Evolutionary conservation across 2,329 filamentous ascomycete species (phyloP), one percentile per base, ranked within the genome.

Genomic region (Paramyrothecium sp.): DNA sequence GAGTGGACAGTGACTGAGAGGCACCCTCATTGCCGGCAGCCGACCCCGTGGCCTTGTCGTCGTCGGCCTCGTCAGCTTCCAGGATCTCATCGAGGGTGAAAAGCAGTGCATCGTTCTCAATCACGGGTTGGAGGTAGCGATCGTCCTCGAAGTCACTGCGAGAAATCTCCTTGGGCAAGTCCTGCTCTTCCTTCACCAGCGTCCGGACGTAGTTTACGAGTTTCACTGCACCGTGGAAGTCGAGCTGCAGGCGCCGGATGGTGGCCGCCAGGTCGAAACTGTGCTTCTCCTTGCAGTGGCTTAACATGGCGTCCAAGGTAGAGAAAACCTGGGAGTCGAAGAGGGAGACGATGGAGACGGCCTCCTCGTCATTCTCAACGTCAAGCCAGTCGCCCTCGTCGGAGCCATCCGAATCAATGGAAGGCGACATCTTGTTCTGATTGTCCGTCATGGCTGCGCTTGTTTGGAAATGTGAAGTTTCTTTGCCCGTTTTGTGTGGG

Each of bases 61-160:
- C 57, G 48, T 79, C 76, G 16, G 80, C 78, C 20, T 61, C 55
- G 20, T 61, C 57, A 34, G 54, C 53, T 54, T 72, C 70, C 13
- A 96, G 78, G 13, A 77, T 62, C 60, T 97, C 95, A 61, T 96
- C 94, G 20, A 99, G 80, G 56, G 85, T 90, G 69, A 96, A 92
- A 33, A 99, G 85, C 54, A 98, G 78, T 3, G 93, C 90, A 71
- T 99, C 95, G 63, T 97, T 92, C 58, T 95, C 89, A 8, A 99
- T 76, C 3, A 92, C 88, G 0, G 95, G 95, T 69, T 90, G 89
- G 58, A 99, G 80, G 68, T 88, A 96, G 62, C 83, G 81, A 61
- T 98, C 94, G 60, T 92, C 85, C n/a, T 86, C 81, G 60, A 97
- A 87, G 23, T 86, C 79, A 2, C 79, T 76, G 38, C 78, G 77